Evolutionary conservation across 352 stramenopile genomes (phyloP).

Genomic region (Globisporangium lucens): DNA sequence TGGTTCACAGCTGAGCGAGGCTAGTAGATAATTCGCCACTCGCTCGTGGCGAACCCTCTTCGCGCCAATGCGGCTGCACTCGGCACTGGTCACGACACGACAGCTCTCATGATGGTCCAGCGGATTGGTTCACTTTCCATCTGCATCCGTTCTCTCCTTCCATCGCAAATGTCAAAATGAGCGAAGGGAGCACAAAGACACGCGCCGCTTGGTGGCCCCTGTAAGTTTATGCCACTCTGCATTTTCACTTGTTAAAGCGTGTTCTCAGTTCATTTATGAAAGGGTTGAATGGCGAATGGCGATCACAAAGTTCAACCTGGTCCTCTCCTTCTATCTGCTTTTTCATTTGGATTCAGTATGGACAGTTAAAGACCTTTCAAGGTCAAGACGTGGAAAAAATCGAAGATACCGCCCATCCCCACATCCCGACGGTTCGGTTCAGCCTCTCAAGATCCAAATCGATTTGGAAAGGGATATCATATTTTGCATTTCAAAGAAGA

Average conservation of each 20-base stretch:
- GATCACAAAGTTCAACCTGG: conserved; percentile 3
- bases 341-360: conserved; percentile 9
- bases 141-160: background rate
- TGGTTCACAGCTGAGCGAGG: background rate
- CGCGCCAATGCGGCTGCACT: no score
- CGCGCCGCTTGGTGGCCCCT: background rate
- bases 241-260: no score
- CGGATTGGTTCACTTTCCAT: background rate
- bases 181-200: background rate
- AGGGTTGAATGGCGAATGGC: no score
- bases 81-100: background rate
- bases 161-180: background rate
- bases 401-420: background rate
- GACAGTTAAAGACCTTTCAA: background rate
- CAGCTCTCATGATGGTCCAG: background rate
- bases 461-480: background rate
- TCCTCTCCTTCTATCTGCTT: background rate
- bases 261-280: no score
- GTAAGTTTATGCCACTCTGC: no score
- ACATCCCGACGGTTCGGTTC: conserved; percentile 4
- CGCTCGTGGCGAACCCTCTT: no score
- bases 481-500: background rate
- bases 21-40: no score
- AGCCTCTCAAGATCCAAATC: background rate
- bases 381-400: conserved; percentile 1